These are phyloP conservation scores for Leucoagaricus sp. DNA, from an alignment of 1,284 basidiomycete genomes.

Conservation along the genomic window DNA sequence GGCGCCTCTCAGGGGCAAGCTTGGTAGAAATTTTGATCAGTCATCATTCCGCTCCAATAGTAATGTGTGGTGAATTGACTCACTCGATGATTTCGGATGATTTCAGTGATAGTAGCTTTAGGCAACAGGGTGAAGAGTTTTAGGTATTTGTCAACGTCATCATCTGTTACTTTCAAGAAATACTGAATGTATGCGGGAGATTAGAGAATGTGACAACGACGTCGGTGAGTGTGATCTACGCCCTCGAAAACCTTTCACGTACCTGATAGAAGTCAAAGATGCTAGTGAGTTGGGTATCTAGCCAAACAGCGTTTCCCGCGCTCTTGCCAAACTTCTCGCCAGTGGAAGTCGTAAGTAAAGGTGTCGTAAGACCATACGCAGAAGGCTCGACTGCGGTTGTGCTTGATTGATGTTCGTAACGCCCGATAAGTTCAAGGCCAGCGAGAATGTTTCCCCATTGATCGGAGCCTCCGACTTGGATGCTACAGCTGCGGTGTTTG, in stretches of 20 bases:
- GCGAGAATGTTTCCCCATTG: conserved; percentile 99
- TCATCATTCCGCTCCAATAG: not conserved
- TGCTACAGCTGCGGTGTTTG: conserved; percentile 66
- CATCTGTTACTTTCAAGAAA: conserved; percentile 83
- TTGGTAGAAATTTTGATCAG: conserved; percentile 30
- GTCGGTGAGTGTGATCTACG: not conserved
- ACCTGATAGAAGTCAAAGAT: conserved; percentile 94
- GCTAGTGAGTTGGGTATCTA: conserved; percentile 76
- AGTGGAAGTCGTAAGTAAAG: conserved; percentile 85
- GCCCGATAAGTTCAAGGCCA: conserved; percentile 85
- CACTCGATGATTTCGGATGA: conserved; percentile 65
- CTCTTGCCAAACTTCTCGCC: conserved; percentile 99
- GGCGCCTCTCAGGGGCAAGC: conserved; percentile 57
- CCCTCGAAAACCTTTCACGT: conserved; percentile 16
- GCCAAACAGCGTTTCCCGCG: conserved; percentile 94
- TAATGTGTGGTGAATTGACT: conserved; percentile 18
- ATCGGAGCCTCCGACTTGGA: conserved; percentile 96
- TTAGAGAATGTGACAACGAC: not conserved
- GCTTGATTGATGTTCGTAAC: conserved; percentile 34
- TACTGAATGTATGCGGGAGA: conserved; percentile 76
- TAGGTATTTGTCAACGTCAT: conserved; percentile 82
- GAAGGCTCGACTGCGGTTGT: conserved; percentile 16
- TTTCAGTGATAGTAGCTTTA: conserved; percentile 53
- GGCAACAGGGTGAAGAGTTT: conserved; percentile 84
- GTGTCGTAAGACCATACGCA: conserved; percentile 90